Evolutionary conservation across 331 rosid species (phyloP).

Genomic region (Pyrus hybrid): DNA sequence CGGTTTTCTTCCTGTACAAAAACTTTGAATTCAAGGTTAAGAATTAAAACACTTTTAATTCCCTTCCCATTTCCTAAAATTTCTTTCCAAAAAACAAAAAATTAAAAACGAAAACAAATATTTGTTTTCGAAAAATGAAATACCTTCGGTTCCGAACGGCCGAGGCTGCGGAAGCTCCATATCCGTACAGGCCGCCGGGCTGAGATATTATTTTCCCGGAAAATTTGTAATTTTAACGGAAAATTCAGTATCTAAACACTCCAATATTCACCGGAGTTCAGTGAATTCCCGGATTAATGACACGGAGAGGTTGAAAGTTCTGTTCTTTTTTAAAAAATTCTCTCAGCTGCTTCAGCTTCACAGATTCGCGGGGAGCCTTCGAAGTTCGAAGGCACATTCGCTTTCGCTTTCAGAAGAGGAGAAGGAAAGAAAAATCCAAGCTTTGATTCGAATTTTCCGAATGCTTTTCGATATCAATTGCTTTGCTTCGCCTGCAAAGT

Average conservation of each 20-base stretch:
- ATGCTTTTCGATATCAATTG: neutral
- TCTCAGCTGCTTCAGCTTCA: neutral
- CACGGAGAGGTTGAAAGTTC: too few relatives aligned
- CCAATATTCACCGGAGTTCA: slow-evolving; percentile 5
- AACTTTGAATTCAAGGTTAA: slow-evolving; percentile 20
- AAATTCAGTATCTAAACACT: neutral
- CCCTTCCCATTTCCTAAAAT: too few relatives aligned
- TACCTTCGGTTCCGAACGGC: slow-evolving; percentile 68
- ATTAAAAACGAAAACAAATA: neutral
- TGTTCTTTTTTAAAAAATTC: neutral
- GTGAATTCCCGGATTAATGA: neutral
- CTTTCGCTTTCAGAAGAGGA: slow-evolving; percentile 2
- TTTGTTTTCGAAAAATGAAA: slow-evolving; percentile 7
- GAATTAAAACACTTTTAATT: neutral
- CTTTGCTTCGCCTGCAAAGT: neutral
- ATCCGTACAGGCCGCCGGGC: neutral
- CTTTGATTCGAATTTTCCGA: neutral
- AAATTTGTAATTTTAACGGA: slow-evolving; percentile 5
- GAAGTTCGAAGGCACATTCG: slow-evolving; percentile 46
- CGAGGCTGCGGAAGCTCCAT: slow-evolving; percentile 96
- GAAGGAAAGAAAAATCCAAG: neutral
- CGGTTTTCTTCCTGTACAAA: slow-evolving; percentile 62
- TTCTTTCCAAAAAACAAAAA: neutral
- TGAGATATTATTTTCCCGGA: slow-evolving; percentile 1
- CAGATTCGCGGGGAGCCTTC: slow-evolving; percentile 33